A percentile compares a stretch with the other conserved stretches of the same genome.
These are phyloP conservation scores for Alternaria ethzedia DNA, from an alignment of 2,329 filamentous ascomycete species.

Conservation along the genomic window DNA sequence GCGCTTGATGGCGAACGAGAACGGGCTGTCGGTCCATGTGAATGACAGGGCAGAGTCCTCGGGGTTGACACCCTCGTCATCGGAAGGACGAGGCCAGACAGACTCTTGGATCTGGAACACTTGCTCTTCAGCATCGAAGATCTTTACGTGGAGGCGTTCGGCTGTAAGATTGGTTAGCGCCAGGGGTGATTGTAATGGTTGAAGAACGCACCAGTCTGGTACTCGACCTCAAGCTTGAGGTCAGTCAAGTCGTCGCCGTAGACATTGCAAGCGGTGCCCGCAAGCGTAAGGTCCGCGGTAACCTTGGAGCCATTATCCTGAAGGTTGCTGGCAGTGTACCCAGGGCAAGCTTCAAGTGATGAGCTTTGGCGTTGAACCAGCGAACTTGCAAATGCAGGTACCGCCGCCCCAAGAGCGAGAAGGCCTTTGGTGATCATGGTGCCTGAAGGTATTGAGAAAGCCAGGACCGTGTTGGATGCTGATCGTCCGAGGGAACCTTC, in stretches of 20 bases:
- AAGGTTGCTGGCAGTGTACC: conserved; percentile 70
- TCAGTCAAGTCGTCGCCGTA: conserved; percentile 64
- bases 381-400: conserved; percentile 23
- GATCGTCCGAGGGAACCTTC: not conserved
- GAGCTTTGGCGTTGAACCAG: conserved; percentile 27
- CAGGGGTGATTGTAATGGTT: not conserved
- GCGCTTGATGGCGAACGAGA: conserved; percentile 69
- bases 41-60: conserved; percentile 60
- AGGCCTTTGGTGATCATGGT: conserved; percentile 34
- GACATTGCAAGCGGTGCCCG: conserved; percentile 67
- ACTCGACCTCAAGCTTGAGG: conserved; percentile 64
- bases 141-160: conserved; percentile 72
- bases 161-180: conserved; percentile 50
- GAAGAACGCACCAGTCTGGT: conserved; percentile 61
- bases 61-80: conserved; percentile 32
- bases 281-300: conserved; percentile 71
- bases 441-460: conserved; percentile 8
- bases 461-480: conserved; percentile 7
- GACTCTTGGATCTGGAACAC: conserved; percentile 77
- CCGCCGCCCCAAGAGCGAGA: conserved; percentile 29
- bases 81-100: conserved; percentile 67
- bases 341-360: conserved; percentile 60
- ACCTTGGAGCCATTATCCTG: conserved; percentile 60
- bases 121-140: conserved; percentile 69
- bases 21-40: conserved; percentile 62